Evolutionary conservation across 1,284 basidiomycete species (phyloP), one percentile per base, ranked within the genome.

Genomic region (Trametes pubescens): DNA sequence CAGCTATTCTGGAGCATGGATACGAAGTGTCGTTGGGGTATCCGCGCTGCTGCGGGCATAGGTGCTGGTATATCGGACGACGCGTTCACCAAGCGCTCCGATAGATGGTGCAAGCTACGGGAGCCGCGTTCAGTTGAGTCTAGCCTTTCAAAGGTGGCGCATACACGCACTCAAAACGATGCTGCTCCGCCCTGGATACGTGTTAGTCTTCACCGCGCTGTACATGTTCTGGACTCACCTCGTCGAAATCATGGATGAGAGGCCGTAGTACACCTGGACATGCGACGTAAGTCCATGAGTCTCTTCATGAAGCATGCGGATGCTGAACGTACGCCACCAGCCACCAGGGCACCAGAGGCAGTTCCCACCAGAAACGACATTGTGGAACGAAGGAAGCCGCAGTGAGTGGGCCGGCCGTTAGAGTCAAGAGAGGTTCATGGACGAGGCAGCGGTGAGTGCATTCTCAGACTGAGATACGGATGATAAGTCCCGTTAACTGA

Each of bases 351-450:
- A 21, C 72, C 72, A 7, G 72, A 71, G 32, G 64, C 65, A 37
- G 72, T 69, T 34, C 75, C 75, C 8, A 75, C 60, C 21, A 75
- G 64, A 47, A 75, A 74, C 1, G 75, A 76, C 75, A 75, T 75
- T 6, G 32, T 11, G 37, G 49, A 21, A 43, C 18, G 43, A 32
- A 49, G 21, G n/a, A 22, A 44, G 49, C 32, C 29, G 38, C 24
- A 40, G 35, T 34, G 14, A 32, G 48, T 26, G 16, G 7, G 32
- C n/a, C 10, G 40, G 26, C 48, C 21, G 49, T 34, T 26, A 49
- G 14, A 32, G 35, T 14, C 7, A 11, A 0, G 22, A 24, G 35
- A 52, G 51, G 37, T 52, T 52, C 51, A 52, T 52, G 47, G 6
- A 14, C 47, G 29, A 48, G 47, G 29, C 29, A 24, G 22, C 24